Conservation (phyloP, 2,329 filamentous ascomycete genomes). For the Lasiodiplodia gonubiensis region DNA sequence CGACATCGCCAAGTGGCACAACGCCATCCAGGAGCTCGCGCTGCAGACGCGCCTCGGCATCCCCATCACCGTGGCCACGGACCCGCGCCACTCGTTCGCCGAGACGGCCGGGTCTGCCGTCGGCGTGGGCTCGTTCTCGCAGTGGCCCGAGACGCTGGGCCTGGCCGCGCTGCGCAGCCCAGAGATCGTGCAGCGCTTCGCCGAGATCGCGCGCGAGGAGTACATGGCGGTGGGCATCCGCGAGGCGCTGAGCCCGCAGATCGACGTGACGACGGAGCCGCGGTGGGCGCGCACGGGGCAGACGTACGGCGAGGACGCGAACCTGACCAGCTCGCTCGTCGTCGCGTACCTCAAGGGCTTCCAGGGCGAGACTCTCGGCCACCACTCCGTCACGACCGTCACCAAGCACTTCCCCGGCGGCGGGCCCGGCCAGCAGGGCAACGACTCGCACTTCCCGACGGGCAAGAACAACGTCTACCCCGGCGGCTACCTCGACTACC, state of each 20-base stretch:
- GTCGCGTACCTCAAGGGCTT: constrained; percentile 57
- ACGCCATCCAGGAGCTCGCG: constrained; percentile 50
- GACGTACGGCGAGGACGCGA: constrained; percentile 58
- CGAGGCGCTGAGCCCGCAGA: constrained; percentile 57
- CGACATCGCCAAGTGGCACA: constrained; percentile 53
- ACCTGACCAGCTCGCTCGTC: constrained; percentile 45
- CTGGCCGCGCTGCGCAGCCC: constrained; percentile 56
- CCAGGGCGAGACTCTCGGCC: constrained; percentile 53
- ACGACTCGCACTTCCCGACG: constrained; percentile 60
- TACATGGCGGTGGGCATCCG: constrained; percentile 52
- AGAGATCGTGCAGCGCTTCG: constrained; percentile 53
- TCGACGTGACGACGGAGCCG: constrained; percentile 59
- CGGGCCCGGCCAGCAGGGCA: constrained; percentile 56
- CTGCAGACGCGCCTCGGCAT: constrained; percentile 56
- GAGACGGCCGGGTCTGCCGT: constrained; percentile 53
- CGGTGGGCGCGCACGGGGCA: constrained; percentile 56
- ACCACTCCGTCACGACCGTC: constrained; percentile 53
- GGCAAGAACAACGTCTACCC: constrained; percentile 60
- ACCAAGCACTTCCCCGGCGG: constrained; percentile 63
- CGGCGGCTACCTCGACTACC: constrained; percentile 57
- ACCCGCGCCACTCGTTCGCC: constrained; percentile 55
- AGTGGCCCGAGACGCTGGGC: constrained; percentile 60
- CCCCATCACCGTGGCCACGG: constrained; percentile 56
- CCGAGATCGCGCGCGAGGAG: constrained; percentile 57
- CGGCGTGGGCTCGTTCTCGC: constrained; percentile 52